These are phyloP conservation scores for Penicillium arizonense DNA, from an alignment of 495 filamentous ascomycete species.

Conservation along the genomic window DNA sequence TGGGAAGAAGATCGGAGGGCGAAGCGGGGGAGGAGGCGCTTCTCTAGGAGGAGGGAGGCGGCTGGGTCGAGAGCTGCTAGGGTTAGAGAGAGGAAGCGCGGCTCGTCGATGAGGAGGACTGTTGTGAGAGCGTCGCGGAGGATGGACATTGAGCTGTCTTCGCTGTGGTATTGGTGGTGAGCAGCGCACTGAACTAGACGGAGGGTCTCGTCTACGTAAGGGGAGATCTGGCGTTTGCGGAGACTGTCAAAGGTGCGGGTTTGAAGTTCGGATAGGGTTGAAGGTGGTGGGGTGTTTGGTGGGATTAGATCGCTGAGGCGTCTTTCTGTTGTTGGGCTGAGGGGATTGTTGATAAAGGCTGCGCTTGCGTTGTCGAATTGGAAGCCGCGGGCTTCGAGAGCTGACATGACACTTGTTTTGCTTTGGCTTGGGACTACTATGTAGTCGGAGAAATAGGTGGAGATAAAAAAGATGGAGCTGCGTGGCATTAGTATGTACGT, in stretches of 20 bases:
- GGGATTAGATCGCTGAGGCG: constrained; percentile 35
- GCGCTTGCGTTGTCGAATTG: constrained; percentile 73
- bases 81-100: constrained; percentile 82
- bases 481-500: constrained; percentile 2
- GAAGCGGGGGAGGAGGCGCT: constrained; percentile 59
- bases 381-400: constrained; percentile 79
- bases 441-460: constrained; percentile 97
- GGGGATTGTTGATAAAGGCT: constrained; percentile 58
- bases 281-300: constrained; percentile 73
- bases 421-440: constrained; percentile 82
- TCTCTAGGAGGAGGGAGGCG: constrained; percentile 74
- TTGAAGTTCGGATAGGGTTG: constrained; percentile 75
- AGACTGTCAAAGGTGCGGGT: constrained; percentile 75
- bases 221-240: constrained; percentile 68
- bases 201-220: constrained; percentile 64
- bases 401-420: constrained; percentile 67
- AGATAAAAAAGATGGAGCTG: constrained; percentile 95
- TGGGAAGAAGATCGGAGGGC: constrained; percentile 31
- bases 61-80: constrained; percentile 82
- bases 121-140: constrained; percentile 44
- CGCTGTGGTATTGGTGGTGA: constrained; percentile 46
- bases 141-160: constrained; percentile 46
- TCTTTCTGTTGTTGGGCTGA: constrained; percentile 29
- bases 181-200: constrained; percentile 84
- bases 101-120: constrained; percentile 61